Percentiles rank a stretch among this genome's conserved stretches.
These are phyloP conservation scores for Chimonanthus salicifolius DNA, from an alignment of 164 flowering plant species.

Conservation along the genomic window DNA sequence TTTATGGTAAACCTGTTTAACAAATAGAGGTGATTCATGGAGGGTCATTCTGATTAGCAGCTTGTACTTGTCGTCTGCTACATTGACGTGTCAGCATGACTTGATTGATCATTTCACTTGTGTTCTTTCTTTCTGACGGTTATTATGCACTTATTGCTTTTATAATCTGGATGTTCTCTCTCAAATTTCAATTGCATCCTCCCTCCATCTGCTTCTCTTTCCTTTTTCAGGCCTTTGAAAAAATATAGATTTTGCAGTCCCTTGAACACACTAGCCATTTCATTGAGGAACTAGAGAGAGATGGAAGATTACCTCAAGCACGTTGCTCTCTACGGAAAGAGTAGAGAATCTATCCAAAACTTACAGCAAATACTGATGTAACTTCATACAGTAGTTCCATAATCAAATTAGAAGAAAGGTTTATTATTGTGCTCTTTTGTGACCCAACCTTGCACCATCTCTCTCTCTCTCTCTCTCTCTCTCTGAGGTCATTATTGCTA, in stretches of 20 bases:
- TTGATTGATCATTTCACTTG: background rate
- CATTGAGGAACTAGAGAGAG: conserved; percentile 88
- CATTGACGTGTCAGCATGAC: background rate
- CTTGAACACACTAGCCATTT: conserved; percentile 91
- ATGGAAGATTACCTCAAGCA: conserved; percentile 74
- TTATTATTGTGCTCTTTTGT: no score
- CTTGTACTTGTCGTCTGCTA: background rate
- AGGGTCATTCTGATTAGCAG: background rate
- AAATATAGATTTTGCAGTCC: conserved; percentile 69
- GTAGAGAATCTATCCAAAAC: conserved; percentile 24
- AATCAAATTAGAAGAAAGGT: no score
- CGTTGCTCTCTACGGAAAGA: conserved; percentile 43
- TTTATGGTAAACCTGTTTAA: no score
- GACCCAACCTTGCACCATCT: no score
- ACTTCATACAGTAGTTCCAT: no score
- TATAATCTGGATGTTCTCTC: background rate
- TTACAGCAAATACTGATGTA: background rate
- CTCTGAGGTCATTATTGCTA: no score
- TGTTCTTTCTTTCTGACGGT: background rate
- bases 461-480: no score
- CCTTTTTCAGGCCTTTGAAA: conserved; percentile 68
- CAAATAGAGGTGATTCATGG: background rate
- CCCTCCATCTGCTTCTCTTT: no score
- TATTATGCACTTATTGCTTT: no score
- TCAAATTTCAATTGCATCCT: background rate